Base-by-base conservation (phyloP, 768 basidiomycete genomes). In the Cystofilobasidium macerans region DNA sequence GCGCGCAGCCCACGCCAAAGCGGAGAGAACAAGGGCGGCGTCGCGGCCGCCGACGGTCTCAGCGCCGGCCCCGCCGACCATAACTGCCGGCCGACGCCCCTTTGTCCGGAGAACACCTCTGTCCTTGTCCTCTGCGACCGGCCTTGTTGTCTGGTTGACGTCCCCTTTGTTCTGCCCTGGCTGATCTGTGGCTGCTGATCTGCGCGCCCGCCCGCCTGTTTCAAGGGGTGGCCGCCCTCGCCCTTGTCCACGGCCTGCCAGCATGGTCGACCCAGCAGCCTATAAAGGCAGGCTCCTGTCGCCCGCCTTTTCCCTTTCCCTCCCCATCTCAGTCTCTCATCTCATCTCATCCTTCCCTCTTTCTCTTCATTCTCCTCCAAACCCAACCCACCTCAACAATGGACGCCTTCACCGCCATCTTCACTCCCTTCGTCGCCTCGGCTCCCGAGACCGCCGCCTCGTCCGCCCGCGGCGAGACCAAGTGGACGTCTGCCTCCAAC, bases 341-440 rank as follows among this genome's bases (percentile, higher is more conserved):
- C n/a, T 13, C 43, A 14, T n/a, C 22, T 26, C n/a, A 2, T 13
- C 32, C 61, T 12, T 26, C 30, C n/a, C 32, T 62, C 47, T n/a
- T 13, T 51, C 45, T 28, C 32, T 38, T n/a, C 26, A 13, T 18
- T 14, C 45, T 18, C 32, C 61, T 35, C 57, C 12, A 47, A 24
- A 8, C 48, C 48, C 48, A 51, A 51, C 24, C 45, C 45, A 6
- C 48, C 48, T 51, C 48, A 51, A 51, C 48, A 36, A 59, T 65
- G 64, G 64, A 65, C 56, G 64, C 64, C 57, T 65, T 65, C 56
- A 65, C 64, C 26, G 64, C 64, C 47, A 58, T 65, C 64, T 65
- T 65, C 64, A 65, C 64, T n/a, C 64, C 64, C 24, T 53, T 63
- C 62, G 62, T 63, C 48, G 62, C 62, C 38, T 2, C 61, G 11